phyloP scores from a whole-genome alignment of 768 basidiomycete genomes.

The Lactifluus volemus region DNA sequence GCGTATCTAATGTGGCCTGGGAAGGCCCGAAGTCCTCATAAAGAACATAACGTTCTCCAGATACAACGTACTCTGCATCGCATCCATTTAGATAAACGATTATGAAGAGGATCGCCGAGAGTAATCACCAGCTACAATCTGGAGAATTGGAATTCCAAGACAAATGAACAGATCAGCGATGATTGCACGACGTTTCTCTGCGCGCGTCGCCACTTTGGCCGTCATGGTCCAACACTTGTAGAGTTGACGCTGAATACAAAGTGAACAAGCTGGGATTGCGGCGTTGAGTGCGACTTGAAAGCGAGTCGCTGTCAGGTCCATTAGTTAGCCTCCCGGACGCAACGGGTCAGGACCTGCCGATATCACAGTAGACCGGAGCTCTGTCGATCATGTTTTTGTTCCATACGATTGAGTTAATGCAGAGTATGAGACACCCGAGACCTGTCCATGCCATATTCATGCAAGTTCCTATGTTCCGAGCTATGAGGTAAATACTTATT shows the following conservation, averaged over 20 bases:
- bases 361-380: slow-evolving; percentile 47
- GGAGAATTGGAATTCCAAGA: slow-evolving; percentile 15
- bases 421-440: slow-evolving; percentile 45
- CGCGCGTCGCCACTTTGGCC: slow-evolving; percentile 25
- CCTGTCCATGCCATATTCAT: slow-evolving; percentile 64
- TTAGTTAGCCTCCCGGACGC: neutral
- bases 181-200: slow-evolving; percentile 27
- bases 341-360: slow-evolving; percentile 32
- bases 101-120: too few relatives aligned
- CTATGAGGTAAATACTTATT: slow-evolving; percentile 22
- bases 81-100: neutral
- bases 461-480: slow-evolving; percentile 67
- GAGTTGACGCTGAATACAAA: slow-evolving; percentile 43
- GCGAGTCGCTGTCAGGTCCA: slow-evolving; percentile 29
- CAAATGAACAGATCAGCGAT: slow-evolving; percentile 28
- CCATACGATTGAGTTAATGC: slow-evolving; percentile 69
- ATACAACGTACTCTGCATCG: slow-evolving; percentile 5
- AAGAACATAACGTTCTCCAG: slow-evolving; percentile 40
- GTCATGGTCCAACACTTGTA: slow-evolving; percentile 34
- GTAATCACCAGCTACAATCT: slow-evolving; percentile 11
- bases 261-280: slow-evolving; percentile 32
- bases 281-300: slow-evolving; percentile 29
- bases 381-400: slow-evolving; percentile 41
- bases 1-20: slow-evolving; percentile 27
- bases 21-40: slow-evolving; percentile 40